Conservation (phyloP, 2,329 filamentous ascomycete genomes). For the Chaetomium globosum region DNA sequence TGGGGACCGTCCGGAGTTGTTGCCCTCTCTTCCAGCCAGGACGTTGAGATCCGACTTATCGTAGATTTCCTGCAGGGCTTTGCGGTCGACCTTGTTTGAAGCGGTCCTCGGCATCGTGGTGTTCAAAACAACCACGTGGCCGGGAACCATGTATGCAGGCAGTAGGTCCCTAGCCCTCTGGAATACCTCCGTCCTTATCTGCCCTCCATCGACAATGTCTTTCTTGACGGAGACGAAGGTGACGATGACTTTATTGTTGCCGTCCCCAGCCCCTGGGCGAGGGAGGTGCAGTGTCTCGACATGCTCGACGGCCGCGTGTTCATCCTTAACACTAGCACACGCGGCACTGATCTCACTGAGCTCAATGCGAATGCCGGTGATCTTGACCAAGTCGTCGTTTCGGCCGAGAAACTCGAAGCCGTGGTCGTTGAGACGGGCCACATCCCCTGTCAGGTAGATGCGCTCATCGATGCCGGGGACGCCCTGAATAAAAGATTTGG, state of each 20-base stretch:
- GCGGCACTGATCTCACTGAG: neutral
- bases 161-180: neutral
- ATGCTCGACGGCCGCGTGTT: neutral
- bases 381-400: neutral
- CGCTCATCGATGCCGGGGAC: neutral
- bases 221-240: neutral
- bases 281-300: neutral
- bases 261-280: neutral
- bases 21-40: neutral
- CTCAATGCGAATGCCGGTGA: neutral
- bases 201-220: neutral
- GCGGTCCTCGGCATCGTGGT: neutral
- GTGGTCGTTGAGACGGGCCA: neutral
- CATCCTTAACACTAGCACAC: neutral
- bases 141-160: neutral
- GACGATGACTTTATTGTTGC: neutral
- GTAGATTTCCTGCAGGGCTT: neutral
- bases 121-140: neutral
- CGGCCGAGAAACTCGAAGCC: neutral
- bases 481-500: neutral
- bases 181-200: neutral
- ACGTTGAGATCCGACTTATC: neutral
- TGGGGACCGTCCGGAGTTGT: neutral
- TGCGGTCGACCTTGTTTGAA: neutral
- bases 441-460: neutral